A percentile compares a stretch with the other conserved stretches of the same genome.
These are phyloP conservation scores for Salvia hispanica DNA, from an alignment of 257 asterid genomes.

Conservation along the genomic window DNA sequence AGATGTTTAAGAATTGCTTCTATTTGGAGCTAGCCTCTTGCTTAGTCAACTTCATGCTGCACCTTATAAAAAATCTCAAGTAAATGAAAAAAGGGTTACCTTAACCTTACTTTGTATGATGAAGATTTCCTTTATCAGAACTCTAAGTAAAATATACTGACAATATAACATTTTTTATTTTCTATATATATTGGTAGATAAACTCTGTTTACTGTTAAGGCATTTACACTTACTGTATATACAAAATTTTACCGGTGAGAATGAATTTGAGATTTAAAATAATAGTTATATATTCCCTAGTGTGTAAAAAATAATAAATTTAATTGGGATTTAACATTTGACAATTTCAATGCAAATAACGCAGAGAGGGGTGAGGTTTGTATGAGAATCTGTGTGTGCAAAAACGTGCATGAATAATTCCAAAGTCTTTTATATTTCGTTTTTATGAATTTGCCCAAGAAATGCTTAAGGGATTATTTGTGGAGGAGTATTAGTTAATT, in stretches of 20 bases:
- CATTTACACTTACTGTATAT: background rate
- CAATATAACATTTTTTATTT: background rate
- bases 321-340: constrained; percentile 5
- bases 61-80: constrained; percentile 11
- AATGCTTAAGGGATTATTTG: constrained; percentile 18
- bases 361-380: constrained; percentile 30
- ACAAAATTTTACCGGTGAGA: background rate
- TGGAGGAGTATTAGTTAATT: constrained; percentile 4
- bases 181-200: too few relatives aligned
- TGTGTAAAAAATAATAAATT: background rate
- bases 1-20: constrained; percentile 27
- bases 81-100: constrained; percentile 12
- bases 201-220: background rate
- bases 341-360: constrained; percentile 25
- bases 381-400: constrained; percentile 30
- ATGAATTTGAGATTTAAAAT: background rate
- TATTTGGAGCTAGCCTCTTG: constrained; percentile 31
- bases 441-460: constrained; percentile 29
- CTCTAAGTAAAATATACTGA: constrained; percentile 25
- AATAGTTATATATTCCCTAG: background rate
- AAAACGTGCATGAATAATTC: constrained; percentile 33
- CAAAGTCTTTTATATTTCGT: background rate
- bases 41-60: constrained; percentile 34
- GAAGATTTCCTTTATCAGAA: constrained; percentile 29
- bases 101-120: constrained; percentile 28